These are phyloP conservation scores for Chytridium lagenaria DNA, from an alignment of 371 early-diverging fungal species.

Conservation along the genomic window DNA sequence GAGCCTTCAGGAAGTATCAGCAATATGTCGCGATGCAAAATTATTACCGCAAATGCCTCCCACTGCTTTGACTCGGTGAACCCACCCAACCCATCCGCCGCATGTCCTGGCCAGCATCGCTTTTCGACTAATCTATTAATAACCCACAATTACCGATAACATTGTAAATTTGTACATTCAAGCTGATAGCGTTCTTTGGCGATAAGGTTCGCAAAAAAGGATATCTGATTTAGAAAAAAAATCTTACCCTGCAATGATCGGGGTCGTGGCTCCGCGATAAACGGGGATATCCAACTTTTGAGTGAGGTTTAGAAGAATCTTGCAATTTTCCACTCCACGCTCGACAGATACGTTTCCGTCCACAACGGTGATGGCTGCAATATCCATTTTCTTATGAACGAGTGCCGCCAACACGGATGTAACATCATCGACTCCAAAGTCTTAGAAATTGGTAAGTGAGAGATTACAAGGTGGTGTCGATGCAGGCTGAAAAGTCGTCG, in stretches of 20 bases:
- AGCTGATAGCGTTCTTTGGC: no score
- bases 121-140: conserved; percentile 8
- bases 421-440: conserved; percentile 47
- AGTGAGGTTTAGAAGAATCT: background rate
- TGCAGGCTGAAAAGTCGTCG: background rate
- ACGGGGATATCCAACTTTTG: conserved; percentile 20
- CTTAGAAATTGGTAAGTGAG: conserved; percentile 22
- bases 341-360: conserved; percentile 25
- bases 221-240: background rate
- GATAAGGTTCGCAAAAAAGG: no score
- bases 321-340: conserved; percentile 1
- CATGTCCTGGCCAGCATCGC: conserved; percentile 39
- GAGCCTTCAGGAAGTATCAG: background rate
- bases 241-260: conserved; percentile 21
- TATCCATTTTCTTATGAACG: conserved; percentile 18
- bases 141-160: no score
- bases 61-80: conserved; percentile 21
- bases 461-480: background rate
- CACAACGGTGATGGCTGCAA: conserved; percentile 32
- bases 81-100: conserved; percentile 44
- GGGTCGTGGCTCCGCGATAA: conserved; percentile 24
- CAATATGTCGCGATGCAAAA: background rate
- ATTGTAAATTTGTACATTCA: no score
- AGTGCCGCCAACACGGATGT: conserved; percentile 38
- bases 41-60: background rate